Conservation (phyloP, 192 early-diverging fungal genomes). For the Phycomyces blakesleeanus region DNA sequence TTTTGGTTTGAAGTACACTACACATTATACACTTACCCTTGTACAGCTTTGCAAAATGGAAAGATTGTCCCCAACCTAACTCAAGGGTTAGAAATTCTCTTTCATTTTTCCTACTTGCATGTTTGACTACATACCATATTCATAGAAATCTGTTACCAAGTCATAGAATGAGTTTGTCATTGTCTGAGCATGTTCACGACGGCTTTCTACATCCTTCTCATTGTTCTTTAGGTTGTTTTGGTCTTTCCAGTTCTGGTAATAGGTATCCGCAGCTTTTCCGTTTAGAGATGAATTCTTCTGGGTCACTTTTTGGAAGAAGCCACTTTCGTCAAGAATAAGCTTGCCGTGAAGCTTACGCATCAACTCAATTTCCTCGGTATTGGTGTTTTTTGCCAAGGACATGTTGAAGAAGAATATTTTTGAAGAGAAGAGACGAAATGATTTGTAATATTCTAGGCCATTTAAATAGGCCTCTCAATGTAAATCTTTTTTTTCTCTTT, state of each 20-base stretch:
- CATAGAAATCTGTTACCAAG: conserved; percentile 44
- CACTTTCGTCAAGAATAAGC: conserved; percentile 31
- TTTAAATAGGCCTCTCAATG: too few species aligned
- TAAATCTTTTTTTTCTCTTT: too few species aligned
- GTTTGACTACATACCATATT: conserved; percentile 37
- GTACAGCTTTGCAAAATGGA: conserved; percentile 83
- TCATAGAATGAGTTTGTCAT: conserved; percentile 46
- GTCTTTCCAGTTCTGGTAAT: conserved; percentile 39
- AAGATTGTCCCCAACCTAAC: conserved; percentile 74
- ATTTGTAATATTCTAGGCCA: too few species aligned
- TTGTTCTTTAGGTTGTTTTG: conserved; percentile 32
- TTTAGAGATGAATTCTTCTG: conserved; percentile 34
- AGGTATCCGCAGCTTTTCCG: conserved; percentile 24
- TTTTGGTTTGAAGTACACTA: background rate
- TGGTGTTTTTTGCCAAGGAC: conserved; percentile 22
- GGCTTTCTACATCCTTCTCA: conserved; percentile 28
- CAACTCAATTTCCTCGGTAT: conserved; percentile 22
- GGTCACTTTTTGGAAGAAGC: conserved; percentile 33
- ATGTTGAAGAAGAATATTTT: background rate
- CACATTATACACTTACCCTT: conserved; percentile 26
- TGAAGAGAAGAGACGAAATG: too few species aligned
- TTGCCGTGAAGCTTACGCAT: conserved; percentile 37
- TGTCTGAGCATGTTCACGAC: conserved; percentile 36
- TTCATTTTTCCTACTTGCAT: too few species aligned
- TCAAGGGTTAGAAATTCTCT: conserved; percentile 23